Evolutionary conservation across 108 stramenopile species (phyloP).

Genomic region (Epipyxis sp.): DNA sequence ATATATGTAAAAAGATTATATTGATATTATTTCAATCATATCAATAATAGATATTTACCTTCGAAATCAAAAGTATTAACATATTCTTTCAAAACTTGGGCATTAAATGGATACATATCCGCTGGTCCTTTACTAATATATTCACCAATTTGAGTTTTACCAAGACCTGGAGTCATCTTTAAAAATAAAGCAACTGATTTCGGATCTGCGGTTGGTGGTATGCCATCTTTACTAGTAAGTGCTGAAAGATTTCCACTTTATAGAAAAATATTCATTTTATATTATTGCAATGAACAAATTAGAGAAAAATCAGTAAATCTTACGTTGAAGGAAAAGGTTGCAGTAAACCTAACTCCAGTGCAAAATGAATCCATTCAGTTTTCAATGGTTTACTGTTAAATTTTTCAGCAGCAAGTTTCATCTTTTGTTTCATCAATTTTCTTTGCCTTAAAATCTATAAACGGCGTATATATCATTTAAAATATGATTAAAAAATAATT

Average conservation of each 20-base stretch:
- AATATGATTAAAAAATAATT: no score
- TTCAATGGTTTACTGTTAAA: slow-evolving; percentile 65
- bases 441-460: slow-evolving; percentile 61
- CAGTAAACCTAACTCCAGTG: background rate
- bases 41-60: background rate
- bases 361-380: background rate
- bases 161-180: slow-evolving; percentile 75
- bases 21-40: background rate
- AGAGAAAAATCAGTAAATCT: no score
- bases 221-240: no score
- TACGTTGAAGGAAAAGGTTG: background rate
- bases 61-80: slow-evolving; percentile 69
- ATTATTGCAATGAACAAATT: no score
- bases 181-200: slow-evolving; percentile 69
- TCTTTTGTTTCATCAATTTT: slow-evolving; percentile 70
- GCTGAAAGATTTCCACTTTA: no score
- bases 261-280: no score
- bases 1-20: background rate
- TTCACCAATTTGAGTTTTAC: slow-evolving; percentile 76
- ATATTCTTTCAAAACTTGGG: slow-evolving; percentile 67
- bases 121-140: slow-evolving; percentile 84
- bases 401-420: slow-evolving; percentile 61
- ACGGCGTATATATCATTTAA: no score
- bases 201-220: no score
- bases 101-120: slow-evolving; percentile 79